phyloP scores from a whole-genome alignment of 768 basidiomycete species.

The Pisolithus sp. region DNA sequence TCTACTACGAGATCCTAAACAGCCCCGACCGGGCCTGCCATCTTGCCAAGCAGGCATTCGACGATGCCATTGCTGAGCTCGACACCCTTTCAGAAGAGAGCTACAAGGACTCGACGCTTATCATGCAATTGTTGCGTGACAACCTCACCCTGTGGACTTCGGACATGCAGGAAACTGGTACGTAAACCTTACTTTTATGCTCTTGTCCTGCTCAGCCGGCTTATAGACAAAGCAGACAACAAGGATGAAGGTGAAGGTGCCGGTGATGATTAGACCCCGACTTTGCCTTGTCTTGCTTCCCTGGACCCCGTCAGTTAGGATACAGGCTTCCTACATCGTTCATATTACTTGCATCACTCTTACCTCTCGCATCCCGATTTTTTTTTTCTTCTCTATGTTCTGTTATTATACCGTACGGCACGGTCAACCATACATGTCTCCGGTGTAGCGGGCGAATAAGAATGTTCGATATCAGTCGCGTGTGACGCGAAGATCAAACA shows the following conservation, averaged over 20 bases:
- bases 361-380: slow-evolving; percentile 26
- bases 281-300: slow-evolving; percentile 9
- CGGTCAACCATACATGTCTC: slow-evolving; percentile 23
- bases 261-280: slow-evolving; percentile 53
- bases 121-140: slow-evolving; percentile 94
- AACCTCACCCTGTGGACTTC: slow-evolving; percentile 98
- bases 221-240: slow-evolving; percentile 61
- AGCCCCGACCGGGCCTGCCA: slow-evolving; percentile 97
- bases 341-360: slow-evolving; percentile 27
- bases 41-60: slow-evolving; percentile 98
- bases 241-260: slow-evolving; percentile 66
- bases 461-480: slow-evolving; percentile 16
- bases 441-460: slow-evolving; percentile 30
- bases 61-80: slow-evolving; percentile 97
- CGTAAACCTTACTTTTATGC: slow-evolving; percentile 20
- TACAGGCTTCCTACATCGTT: slow-evolving; percentile 15
- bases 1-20: slow-evolving; percentile 99
- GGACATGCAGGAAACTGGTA: slow-evolving; percentile 91
- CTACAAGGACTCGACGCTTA: slow-evolving; percentile 98
- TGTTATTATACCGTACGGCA: slow-evolving; percentile 32
- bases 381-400: slow-evolving; percentile 19
- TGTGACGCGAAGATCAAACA: too few species aligned
- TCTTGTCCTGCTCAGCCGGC: slow-evolving; percentile 10
- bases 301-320: slow-evolving; percentile 14
- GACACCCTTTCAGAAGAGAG: slow-evolving; percentile 98